Evolutionary conservation across 106 monocot species (phyloP), one percentile per base, ranked within the genome.

Genomic region (Dendrobium chrysotoxum): DNA sequence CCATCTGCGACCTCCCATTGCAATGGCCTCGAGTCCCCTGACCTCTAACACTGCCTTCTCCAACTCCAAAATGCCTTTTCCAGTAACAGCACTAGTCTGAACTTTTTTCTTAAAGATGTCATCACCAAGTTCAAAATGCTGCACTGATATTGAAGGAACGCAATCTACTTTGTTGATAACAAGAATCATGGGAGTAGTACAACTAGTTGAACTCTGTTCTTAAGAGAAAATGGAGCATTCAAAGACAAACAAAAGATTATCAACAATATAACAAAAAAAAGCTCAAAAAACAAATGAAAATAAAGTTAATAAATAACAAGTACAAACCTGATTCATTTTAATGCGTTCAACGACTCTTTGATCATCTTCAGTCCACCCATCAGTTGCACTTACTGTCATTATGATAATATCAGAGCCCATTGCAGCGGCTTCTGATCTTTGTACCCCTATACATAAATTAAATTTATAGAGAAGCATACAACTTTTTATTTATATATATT

Each of bases 301-400:
- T 25, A 31, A 30, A 58, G 9, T 11, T 23, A 20, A 23, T 61
- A 23, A 70, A 70, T 2, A 31, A 15, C 26, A 82, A 13, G 40
- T 53, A 26, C 5, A 77, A 77, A 85, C 88, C 88, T 86, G 87
- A 75, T 74, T 86, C 26, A 28, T 73, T 31, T 81, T 82, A 64
- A 98, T 88, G 50, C 85, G 89, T 39, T 94, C 81, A 68, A 95
- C 23, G 55, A 98, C 89, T 76, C 84, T 85, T 72, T 45, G 78
- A 83, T 98, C 98, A 76, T 93, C 95, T 35, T 88, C 89, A 45
- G 89, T 98, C 98, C 94, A 98, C 28, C 98, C 94, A 81, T 98
- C 98, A 81, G 81, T 39, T 23, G 95, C 98, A 86, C 88, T 92
- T 77, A 91, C 86, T 53, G 90, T 84, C 94, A 98, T 95, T 45